Base-by-base conservation (phyloP, 768 basidiomycete genomes). In the Termitomyces sp. region DNA sequence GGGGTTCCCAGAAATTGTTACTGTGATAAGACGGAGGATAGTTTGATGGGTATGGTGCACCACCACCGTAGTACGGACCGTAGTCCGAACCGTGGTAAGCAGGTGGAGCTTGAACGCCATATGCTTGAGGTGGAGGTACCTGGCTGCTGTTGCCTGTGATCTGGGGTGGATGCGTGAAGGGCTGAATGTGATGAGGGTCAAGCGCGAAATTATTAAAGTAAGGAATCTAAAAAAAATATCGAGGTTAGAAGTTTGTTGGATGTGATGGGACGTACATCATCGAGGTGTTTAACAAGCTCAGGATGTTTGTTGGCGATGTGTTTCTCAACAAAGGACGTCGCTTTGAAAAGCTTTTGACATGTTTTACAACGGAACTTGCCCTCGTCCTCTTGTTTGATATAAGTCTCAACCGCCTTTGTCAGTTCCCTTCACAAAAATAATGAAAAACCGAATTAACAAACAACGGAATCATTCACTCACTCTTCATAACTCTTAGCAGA, bases 301-400 rank as follows among this genome's bases (percentile, higher is more conserved):
- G 89, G 78, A 70, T 99, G 97, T 71, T 98, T 98, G 71, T 95
- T 93, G 13, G 88, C 84, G 61, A 99, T 88, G 70, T 99, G 97
- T 79, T 98, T 98, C 76, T 96, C 93, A 50, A 98, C 91, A 74
- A 98, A 99, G 27, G 95, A 86, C 36, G 91, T 89, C 4, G 95
- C 97, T 72, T 95, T 95, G 87, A 99, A 99, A 22, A 98, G 80
- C 77, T 99, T 99, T 74, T 87, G 88, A 73, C 97, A 99, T 31
- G 87, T 88, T 78, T 93, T 96, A 78, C 97, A 99, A 63, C 97
- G 82, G 76, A 91, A 98, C 70, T 97, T 98, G 67, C 89, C 92
- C 73, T 96, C 93, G 65, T 98, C 96, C 73, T 98, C 96, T 70
- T 94, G 91, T 74, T 95, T 95, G 71, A 98, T 83, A 70, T 81